Base-by-base conservation (phyloP, 1,284 basidiomycete species). In the Pseudozyma thailandica region DNA sequence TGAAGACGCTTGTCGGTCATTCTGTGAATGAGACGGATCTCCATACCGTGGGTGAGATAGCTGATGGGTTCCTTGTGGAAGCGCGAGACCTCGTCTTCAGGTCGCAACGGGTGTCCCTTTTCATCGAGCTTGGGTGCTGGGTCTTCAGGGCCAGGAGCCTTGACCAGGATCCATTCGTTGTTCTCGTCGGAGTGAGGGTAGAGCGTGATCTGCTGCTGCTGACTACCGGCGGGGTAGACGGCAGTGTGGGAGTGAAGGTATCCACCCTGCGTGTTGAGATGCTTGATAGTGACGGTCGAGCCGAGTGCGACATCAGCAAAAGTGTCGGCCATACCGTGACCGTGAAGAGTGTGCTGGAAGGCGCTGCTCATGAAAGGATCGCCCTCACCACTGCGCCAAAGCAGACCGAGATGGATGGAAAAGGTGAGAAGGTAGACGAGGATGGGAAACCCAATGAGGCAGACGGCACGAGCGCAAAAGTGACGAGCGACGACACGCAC, bases 331-430 rank as follows among this genome's bases (percentile, higher is more conserved):
- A 98, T 97, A 16, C 89, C 88, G 57, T 90, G 90, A 8, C 94
- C 94, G n/a, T 90, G 86, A 8, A 99, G 87, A 0, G 94, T 97
- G 82, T 98, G 94, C 84, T 97, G 94, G 85, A 99, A 98, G 78
- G 94, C 93, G 13, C 93, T 92, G 85, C 91, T 94, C 96, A 99
- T 98, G 85, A 98, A 98, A 0, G 93, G 93, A 83, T 98, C 96
- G 1, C 96, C 96, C 59, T 97, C 94, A 30, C 96, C 96, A 3
- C 92, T 91, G 83, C 90, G 91, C 79, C 89, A 88, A 30, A 99
- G 86, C 68, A 99, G 88, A 81, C 89, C 84, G 84, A 99, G 95
- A 83, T 99, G 96, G 51, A 99, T 90, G 82, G 90, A 87, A 85
- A 99, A 99, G 89, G 94, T 94, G 79, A 86, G 83, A 90, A 98